These are phyloP conservation scores for Mollisiaceae sp. DNA, from an alignment of 2,329 filamentous ascomycete species.

Conservation along the genomic window DNA sequence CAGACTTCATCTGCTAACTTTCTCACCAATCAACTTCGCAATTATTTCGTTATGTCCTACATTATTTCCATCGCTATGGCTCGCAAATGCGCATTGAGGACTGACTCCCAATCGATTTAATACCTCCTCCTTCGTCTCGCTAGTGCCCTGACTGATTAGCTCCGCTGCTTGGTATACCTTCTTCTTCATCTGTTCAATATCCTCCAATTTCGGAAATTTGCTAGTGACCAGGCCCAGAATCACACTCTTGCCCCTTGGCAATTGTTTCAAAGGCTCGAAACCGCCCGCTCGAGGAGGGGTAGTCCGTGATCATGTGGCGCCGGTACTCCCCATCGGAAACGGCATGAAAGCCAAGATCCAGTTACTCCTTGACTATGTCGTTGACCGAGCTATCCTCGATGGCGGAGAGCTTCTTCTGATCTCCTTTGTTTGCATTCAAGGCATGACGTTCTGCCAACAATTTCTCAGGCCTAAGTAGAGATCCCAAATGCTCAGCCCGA, in stretches of 20 bases:
- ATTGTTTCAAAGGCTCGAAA: constrained; percentile 66
- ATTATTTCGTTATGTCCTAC: constrained; percentile 73
- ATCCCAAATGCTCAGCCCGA: constrained; percentile 67
- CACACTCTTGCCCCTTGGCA: constrained; percentile 66
- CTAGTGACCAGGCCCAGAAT: constrained; percentile 68
- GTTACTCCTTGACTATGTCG: constrained; percentile 62
- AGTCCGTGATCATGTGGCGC: constrained; percentile 38
- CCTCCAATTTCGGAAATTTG: constrained; percentile 65
- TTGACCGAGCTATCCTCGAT: constrained; percentile 63
- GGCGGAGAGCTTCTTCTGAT: constrained; percentile 44
- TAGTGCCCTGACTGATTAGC: constrained; percentile 71
- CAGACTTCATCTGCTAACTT: constrained; percentile 76
- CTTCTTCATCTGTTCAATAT: constrained; percentile 66
- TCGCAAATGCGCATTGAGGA: constrained; percentile 70
- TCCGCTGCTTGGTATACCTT: constrained; percentile 65
- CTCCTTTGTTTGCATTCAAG: constrained; percentile 54
- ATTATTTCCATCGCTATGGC: constrained; percentile 60
- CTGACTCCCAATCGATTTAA: constrained; percentile 71
- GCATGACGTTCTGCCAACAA: constrained; percentile 60
- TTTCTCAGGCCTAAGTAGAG: constrained; percentile 59
- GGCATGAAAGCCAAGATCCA: constrained; percentile 60
- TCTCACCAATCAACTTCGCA: constrained; percentile 74
- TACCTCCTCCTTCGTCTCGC: constrained; percentile 68
- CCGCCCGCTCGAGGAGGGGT: constrained; percentile 65
- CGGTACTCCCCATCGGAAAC: constrained; percentile 64